These are phyloP conservation scores for Fusarium brevicatenulatum DNA, from an alignment of 2,329 filamentous ascomycete genomes.

Conservation along the genomic window DNA sequence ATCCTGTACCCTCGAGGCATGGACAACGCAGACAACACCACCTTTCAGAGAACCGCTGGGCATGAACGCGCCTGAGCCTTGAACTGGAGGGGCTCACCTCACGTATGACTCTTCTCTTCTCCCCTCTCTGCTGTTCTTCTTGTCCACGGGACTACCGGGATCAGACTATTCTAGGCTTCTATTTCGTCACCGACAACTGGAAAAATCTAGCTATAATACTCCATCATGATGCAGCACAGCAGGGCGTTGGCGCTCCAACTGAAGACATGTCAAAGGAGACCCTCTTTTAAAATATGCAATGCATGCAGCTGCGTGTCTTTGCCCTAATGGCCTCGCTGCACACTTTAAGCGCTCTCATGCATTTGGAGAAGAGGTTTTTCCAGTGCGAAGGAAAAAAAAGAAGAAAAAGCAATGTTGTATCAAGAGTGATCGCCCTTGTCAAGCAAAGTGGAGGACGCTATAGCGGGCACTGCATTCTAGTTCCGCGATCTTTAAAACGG, in stretches of 20 bases:
- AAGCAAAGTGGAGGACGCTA: constrained; percentile 33
- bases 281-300: constrained; percentile 39
- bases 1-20: constrained; percentile 12
- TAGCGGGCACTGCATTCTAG: constrained; percentile 30
- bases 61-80: constrained; percentile 41
- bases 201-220: constrained; percentile 17
- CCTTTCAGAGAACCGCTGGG: constrained; percentile 34
- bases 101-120: constrained; percentile 37
- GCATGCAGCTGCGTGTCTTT: constrained; percentile 39
- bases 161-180: constrained; percentile 18
- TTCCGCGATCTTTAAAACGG: constrained; percentile 33
- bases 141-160: constrained; percentile 13
- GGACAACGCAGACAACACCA: constrained; percentile 41
- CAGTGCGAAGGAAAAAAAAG: constrained; percentile 36
- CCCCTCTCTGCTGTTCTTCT: background rate
- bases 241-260: constrained; percentile 34
- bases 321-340: constrained; percentile 37
- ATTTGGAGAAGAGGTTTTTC: constrained; percentile 23
- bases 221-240: constrained; percentile 36
- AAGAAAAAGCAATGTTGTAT: constrained; percentile 19
- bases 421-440: constrained; percentile 26
- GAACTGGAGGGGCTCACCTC: constrained; percentile 39
- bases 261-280: constrained; percentile 19
- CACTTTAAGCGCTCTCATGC: constrained; percentile 21
- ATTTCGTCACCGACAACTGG: constrained; percentile 41